A percentile compares a stretch with the other conserved stretches of the same genome.
These are phyloP conservation scores for Lichtheimia ornata DNA, from an alignment of 371 early-diverging fungal species.

Conservation along the genomic window DNA sequence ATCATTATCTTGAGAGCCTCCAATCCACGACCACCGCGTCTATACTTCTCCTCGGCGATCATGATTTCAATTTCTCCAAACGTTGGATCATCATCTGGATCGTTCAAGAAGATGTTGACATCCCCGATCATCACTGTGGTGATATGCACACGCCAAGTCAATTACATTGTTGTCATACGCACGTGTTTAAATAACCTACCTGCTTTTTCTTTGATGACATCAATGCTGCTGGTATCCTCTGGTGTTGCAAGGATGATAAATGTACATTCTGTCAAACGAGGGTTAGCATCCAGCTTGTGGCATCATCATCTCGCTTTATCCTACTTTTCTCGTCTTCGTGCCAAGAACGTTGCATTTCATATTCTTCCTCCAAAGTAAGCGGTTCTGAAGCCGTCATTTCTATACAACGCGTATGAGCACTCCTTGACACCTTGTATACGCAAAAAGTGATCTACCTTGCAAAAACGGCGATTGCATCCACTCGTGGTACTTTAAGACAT, in stretches of 20 bases:
- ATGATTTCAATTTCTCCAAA: constrained; percentile 92
- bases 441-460: constrained; percentile 49
- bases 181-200: constrained; percentile 21
- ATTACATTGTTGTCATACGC: background rate
- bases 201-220: constrained; percentile 38
- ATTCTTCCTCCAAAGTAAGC: constrained; percentile 87
- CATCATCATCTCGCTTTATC: constrained; percentile 1
- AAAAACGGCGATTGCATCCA: constrained; percentile 94
- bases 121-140: constrained; percentile 80
- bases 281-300: too few species aligned
- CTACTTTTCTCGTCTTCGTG: constrained; percentile 79
- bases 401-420: constrained; percentile 13
- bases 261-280: constrained; percentile 56
- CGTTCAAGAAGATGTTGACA: constrained; percentile 91
- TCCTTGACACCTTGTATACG: background rate
- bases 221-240: constrained; percentile 19
- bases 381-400: constrained; percentile 96
- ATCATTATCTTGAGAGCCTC: constrained; percentile 83
- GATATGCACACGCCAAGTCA: background rate
- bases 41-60: constrained; percentile 79
- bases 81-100: constrained; percentile 65
- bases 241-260: constrained; percentile 64
- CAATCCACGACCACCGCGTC: constrained; percentile 71
- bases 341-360: constrained; percentile 93
- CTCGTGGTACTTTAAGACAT: constrained; percentile 86